Evolutionary conservation across 2,329 filamentous ascomycete species (phyloP).

Genomic region (Emergomyces orientalis): DNA sequence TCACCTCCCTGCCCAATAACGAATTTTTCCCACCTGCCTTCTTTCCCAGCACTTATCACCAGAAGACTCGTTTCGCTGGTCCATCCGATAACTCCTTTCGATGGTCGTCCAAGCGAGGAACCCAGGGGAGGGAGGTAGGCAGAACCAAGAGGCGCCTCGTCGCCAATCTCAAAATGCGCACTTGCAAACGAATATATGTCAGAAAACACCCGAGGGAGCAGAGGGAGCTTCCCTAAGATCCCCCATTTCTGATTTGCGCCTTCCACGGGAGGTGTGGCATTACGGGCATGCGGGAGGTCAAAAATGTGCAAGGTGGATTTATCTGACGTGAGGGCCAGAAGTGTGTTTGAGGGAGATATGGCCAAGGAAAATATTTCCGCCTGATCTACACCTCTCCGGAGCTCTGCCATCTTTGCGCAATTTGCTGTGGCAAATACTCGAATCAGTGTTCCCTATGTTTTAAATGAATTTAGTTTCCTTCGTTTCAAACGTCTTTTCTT

Average conservation of each 20-base stretch:
- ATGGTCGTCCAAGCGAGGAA: slow-evolving; percentile 49
- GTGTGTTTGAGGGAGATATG: slow-evolving; percentile 70
- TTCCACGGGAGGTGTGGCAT: slow-evolving; percentile 29
- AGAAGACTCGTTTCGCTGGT: slow-evolving; percentile 62
- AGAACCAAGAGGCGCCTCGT: slow-evolving; percentile 48
- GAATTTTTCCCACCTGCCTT: slow-evolving; percentile 84
- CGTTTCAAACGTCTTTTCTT: background rate
- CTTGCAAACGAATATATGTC: slow-evolving; percentile 82
- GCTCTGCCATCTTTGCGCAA: slow-evolving; percentile 70
- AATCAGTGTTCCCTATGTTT: slow-evolving; percentile 65
- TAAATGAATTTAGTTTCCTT: background rate
- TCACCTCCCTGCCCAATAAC: slow-evolving; percentile 58
- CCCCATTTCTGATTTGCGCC: slow-evolving; percentile 69
- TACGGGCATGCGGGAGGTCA: slow-evolving; percentile 54
- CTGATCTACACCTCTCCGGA: slow-evolving; percentile 79
- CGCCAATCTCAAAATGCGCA: slow-evolving; percentile 71
- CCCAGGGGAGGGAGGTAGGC: slow-evolving; percentile 43
- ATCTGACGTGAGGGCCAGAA: slow-evolving; percentile 88
- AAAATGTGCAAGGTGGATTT: slow-evolving; percentile 95
- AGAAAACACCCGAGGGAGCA: slow-evolving; percentile 78
- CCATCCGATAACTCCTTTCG: slow-evolving; percentile 84
- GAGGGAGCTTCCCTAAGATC: slow-evolving; percentile 68
- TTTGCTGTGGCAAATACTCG: slow-evolving; percentile 74
- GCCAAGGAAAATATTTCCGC: slow-evolving; percentile 80
- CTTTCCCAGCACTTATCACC: slow-evolving; percentile 67